Base-by-base conservation (phyloP, 352 stramenopile genomes). In the Phytopythium ostracodes region DNA sequence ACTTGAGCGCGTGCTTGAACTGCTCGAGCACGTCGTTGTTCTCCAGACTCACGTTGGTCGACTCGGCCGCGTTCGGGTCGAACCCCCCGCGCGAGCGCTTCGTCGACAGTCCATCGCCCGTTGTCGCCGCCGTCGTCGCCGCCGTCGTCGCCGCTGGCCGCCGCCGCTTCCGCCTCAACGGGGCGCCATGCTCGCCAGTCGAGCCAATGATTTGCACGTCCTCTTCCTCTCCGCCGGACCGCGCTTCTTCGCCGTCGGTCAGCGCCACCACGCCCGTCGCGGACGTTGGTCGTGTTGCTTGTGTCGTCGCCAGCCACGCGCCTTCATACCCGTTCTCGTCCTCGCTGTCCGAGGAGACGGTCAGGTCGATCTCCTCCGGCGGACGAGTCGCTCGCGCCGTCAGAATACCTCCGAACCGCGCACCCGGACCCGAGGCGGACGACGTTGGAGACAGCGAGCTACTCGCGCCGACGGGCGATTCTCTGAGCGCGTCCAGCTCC, bases 1-100 rank as follows among this genome's bases (percentile, higher is more conserved):
- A 93, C 77, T 92, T 93, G 63, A 93, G 80, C 43, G 69, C 65
- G 14, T 51, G 42, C 68, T 93, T 93, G 65, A 93, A 91, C 36
- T 74, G 67, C 77, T 93, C 79, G 49, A 93, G 71, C 36, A 70
- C 68, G n/a, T 92, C 84, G 51, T 77, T 89, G 66, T 93, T 93
- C 33, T 84, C 68, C 36, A 93, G 68, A 22, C 77, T 90, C 40
- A 91, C 66, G 35, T 69, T 76, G n/a, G 82, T 93, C 35, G 82
- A 92, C 56, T 81, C 84, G 52, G 72, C 77, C 49, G 79, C 71
- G 31, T 68, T 61, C 12, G 70, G 71, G 59, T 90, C 75, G 29
- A 81, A 77, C 22, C 67, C 42, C 47, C 65, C 42, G 49, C 55
- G 51, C 52, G 69, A 59, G 38, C 65, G 67, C 50, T 84, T 81